These are phyloP conservation scores for Pseudopyrenochaeta lycopersici DNA, from an alignment of 2,329 filamentous ascomycete genomes.

Conservation along the genomic window DNA sequence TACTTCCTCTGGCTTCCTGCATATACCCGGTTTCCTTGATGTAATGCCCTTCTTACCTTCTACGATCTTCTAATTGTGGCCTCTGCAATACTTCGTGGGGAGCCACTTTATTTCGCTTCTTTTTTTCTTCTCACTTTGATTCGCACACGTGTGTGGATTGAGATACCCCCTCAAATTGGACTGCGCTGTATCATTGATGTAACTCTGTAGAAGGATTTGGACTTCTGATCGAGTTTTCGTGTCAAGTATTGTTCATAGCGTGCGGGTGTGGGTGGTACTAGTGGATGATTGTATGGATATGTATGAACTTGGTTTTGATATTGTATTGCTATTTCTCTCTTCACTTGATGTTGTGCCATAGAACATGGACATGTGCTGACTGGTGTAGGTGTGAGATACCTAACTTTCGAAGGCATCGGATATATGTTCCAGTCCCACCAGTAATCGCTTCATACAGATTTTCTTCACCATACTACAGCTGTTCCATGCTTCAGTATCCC, in stretches of 20 bases:
- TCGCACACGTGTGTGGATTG: constrained; percentile 14
- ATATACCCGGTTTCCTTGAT: constrained; percentile 49
- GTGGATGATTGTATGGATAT: constrained; percentile 35
- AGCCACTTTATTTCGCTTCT: constrained; percentile 7
- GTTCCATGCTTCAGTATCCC: neutral
- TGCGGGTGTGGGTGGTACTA: neutral
- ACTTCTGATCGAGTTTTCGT: constrained; percentile 2
- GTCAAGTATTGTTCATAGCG: constrained; percentile 17
- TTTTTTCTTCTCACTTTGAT: constrained; percentile 12
- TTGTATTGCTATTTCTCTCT: neutral
- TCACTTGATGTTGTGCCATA: neutral
- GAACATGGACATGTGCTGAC: neutral
- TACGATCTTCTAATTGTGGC: constrained; percentile 36
- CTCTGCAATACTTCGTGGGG: neutral
- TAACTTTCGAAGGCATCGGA: no score
- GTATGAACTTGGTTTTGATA: constrained; percentile 14
- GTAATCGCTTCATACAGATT: no score
- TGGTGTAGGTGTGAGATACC: neutral
- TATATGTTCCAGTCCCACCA: no score
- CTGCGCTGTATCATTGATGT: constrained; percentile 20
- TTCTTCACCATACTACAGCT: neutral
- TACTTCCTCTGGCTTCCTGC: constrained; percentile 37
- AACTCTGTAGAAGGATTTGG: constrained; percentile 6
- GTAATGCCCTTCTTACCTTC: constrained; percentile 29
- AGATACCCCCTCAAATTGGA: constrained; percentile 23